Percentiles rank a stretch among this genome's conserved stretches.
Conservation (phyloP, 192 early-diverging fungal species). For the Coemansia sp. region DNA sequence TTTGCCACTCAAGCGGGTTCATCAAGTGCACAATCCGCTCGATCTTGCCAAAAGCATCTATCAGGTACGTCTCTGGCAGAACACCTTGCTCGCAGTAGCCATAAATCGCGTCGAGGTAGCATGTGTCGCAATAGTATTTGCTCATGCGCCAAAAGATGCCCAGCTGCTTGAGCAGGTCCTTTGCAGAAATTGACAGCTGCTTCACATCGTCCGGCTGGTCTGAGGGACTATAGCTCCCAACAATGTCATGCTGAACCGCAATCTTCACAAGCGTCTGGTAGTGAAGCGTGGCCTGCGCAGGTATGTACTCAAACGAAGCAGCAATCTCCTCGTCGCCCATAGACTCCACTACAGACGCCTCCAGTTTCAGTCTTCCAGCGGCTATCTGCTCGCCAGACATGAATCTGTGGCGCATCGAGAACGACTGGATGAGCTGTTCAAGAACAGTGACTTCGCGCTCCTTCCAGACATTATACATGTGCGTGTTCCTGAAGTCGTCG, state of each 20-base stretch:
- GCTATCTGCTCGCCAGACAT: constrained; percentile 47
- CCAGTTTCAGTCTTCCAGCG: constrained; percentile 32
- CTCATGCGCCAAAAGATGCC: constrained; percentile 51
- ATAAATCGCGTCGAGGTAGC: constrained; percentile 51
- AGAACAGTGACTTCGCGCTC: constrained; percentile 50
- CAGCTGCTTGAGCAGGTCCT: constrained; percentile 47
- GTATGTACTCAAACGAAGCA: constrained; percentile 50
- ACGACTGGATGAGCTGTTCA: constrained; percentile 51
- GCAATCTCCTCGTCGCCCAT: constrained; percentile 42
- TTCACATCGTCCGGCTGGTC: constrained; percentile 4
- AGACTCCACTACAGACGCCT: constrained; percentile 29
- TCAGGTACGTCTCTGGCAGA: constrained; percentile 38
- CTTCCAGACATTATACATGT: constrained; percentile 52
- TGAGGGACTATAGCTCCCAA: constrained; percentile 7
- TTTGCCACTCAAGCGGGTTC: constrained; percentile 48
- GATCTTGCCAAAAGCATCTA: constrained; percentile 50
- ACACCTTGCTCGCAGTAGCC: constrained; percentile 29
- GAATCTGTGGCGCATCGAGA: constrained; percentile 38
- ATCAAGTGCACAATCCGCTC: constrained; percentile 52
- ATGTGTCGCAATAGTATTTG: constrained; percentile 40
- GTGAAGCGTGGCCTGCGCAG: constrained; percentile 30
- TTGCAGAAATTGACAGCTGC: constrained; percentile 38
- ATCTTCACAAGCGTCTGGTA: constrained; percentile 32
- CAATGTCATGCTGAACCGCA: constrained; percentile 43
- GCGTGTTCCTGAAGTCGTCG: constrained; percentile 32